Evolutionary conservation across 116 monocot species (phyloP).

Genomic region (Papilionanthe hybrid): DNA sequence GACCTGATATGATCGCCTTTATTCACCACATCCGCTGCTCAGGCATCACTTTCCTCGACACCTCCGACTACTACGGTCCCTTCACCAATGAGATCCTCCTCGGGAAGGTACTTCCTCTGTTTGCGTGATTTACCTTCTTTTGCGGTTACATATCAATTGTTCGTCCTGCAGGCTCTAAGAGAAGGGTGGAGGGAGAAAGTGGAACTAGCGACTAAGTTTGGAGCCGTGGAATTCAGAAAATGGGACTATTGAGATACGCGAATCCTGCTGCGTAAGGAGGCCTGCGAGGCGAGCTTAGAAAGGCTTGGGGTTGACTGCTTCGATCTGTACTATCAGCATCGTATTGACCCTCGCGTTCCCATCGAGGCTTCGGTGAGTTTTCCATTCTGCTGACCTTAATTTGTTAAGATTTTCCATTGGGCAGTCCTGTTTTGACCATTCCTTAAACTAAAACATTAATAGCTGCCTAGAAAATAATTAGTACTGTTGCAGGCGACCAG

Average conservation of each 20-base stretch:
- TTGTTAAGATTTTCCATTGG: background rate
- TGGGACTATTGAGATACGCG: slow-evolving; percentile 28
- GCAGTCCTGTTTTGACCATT: background rate
- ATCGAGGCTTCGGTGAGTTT: slow-evolving; percentile 65
- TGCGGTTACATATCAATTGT: background rate
- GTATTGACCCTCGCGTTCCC: slow-evolving; percentile 59
- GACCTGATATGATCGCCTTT: slow-evolving; percentile 59
- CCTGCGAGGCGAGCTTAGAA: slow-evolving; percentile 64
- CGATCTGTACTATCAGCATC: slow-evolving; percentile 78
- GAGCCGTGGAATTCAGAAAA: slow-evolving; percentile 18
- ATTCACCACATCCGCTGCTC: slow-evolving; percentile 43
- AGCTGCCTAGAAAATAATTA: no score
- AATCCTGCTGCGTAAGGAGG: slow-evolving; percentile 54
- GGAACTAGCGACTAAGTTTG: slow-evolving; percentile 82
- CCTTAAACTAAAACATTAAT: no score
- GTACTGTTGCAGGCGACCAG: no score
- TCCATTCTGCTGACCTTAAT: background rate
- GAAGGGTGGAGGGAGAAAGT: slow-evolving; percentile 45
- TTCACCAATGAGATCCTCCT: slow-evolving; percentile 65
- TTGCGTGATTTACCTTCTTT: no score
- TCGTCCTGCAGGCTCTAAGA: slow-evolving; percentile 18
- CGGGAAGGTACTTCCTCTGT: slow-evolving; percentile 33
- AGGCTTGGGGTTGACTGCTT: slow-evolving; percentile 53
- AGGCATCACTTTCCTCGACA: slow-evolving; percentile 68
- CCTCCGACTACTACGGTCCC: slow-evolving; percentile 75